A percentile compares a stretch with the other conserved stretches of the same genome.
phyloP scores from a whole-genome alignment of 2,329 filamentous ascomycete genomes.

The Cryphonectria parasitica region DNA sequence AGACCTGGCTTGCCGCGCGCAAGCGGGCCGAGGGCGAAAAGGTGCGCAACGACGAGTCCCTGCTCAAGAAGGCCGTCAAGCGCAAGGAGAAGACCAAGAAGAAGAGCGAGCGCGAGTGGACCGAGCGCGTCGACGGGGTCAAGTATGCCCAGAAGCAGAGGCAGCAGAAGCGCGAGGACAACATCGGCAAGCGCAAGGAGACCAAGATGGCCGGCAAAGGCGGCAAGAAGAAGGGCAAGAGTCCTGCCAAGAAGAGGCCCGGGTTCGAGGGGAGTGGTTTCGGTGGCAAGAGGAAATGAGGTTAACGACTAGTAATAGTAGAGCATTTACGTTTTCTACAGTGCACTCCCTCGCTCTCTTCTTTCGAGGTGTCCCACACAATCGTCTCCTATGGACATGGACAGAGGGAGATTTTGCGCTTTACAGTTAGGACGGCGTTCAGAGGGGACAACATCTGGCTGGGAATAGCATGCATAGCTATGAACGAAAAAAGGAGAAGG shows the following conservation, averaged over 20 bases:
- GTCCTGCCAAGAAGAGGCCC: conserved; percentile 61
- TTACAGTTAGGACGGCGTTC: conserved; percentile 19
- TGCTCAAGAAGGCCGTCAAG: conserved; percentile 94
- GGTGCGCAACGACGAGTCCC: conserved; percentile 80
- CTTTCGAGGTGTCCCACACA: background rate
- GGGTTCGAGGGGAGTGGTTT: conserved; percentile 70
- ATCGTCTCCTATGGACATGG: background rate
- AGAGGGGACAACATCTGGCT: conserved; percentile 7
- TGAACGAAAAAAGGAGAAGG: background rate
- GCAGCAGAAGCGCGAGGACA: conserved; percentile 82
- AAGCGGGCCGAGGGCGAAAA: conserved; percentile 88
- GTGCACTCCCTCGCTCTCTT: background rate
- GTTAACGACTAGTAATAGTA: background rate
- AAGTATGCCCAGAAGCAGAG: conserved; percentile 76
- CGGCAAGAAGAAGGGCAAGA: conserved; percentile 58
- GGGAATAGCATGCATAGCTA: conserved; percentile 24
- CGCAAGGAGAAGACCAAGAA: conserved; percentile 87
- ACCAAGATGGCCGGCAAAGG: conserved; percentile 67
- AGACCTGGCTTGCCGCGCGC: conserved; percentile 89
- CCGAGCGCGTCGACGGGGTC: conserved; percentile 71
- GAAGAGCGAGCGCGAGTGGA: conserved; percentile 91
- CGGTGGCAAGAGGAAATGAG: conserved; percentile 53
- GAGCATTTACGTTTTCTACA: too few relatives aligned
- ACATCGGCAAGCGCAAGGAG: conserved; percentile 73
- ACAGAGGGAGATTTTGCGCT: conserved; percentile 7